These are phyloP conservation scores for Scheffersomyces cryptocercus DNA, from an alignment of 1,139 yeast species.

Conservation along the genomic window DNA sequence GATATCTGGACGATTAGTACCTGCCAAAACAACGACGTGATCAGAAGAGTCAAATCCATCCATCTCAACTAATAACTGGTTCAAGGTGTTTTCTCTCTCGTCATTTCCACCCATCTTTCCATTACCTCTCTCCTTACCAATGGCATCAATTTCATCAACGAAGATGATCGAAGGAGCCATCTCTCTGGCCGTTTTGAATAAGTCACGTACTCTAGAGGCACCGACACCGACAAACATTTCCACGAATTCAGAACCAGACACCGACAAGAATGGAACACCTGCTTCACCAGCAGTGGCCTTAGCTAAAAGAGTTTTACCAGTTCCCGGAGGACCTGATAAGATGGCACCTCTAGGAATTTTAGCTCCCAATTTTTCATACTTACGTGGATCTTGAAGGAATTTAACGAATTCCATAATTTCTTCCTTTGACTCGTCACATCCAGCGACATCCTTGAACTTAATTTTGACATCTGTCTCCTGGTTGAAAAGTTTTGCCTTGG, in stretches of 20 bases:
- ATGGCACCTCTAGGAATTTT: conserved; percentile 85
- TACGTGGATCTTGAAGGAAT: conserved; percentile 70
- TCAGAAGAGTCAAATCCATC: conserved; percentile 77
- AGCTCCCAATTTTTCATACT: conserved; percentile 77
- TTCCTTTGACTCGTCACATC: conserved; percentile 80
- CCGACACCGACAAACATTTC: conserved; percentile 88
- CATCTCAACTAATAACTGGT: conserved; percentile 81
- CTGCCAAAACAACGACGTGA: conserved; percentile 79
- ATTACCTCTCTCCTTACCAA: conserved; percentile 76
- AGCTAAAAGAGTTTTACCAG: conserved; percentile 80
- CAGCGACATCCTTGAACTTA: conserved; percentile 79
- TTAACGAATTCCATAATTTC: conserved; percentile 85
- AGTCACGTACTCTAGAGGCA: conserved; percentile 79
- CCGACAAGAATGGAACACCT: conserved; percentile 77
- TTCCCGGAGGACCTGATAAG: conserved; percentile 83
- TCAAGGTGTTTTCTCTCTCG: conserved; percentile 78
- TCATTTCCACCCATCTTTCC: conserved; percentile 65
- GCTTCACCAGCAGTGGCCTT: conserved; percentile 89
- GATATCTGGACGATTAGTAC: conserved; percentile 81
- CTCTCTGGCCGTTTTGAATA: conserved; percentile 76
- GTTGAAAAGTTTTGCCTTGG: conserved; percentile 70
- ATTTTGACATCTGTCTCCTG: conserved; percentile 71
- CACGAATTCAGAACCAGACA: conserved; percentile 80
- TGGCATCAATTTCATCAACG: conserved; percentile 85
- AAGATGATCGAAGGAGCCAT: conserved; percentile 80